Evolutionary conservation across 371 early-diverging fungal species (phyloP), one percentile per base, ranked within the genome.

Genomic region (Rhizopus arrhizus): DNA sequence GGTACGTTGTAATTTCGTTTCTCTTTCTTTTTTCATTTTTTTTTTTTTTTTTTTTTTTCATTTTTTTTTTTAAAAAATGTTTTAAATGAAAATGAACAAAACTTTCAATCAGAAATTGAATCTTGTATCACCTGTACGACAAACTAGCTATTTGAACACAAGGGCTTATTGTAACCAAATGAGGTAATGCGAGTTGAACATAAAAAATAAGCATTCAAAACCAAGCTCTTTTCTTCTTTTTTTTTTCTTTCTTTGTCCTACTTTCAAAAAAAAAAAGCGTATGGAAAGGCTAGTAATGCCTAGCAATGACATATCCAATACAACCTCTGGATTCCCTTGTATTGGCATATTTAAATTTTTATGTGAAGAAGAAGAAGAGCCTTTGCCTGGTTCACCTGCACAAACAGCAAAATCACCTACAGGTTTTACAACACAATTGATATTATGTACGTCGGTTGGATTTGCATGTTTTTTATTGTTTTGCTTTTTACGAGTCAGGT

Each of bases 371-470:
- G 69, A 70, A 22, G 69, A 73, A 57, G 56, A 75, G 35, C 79
- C 79, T 9, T 36, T 70, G 29, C 80, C 77, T 13, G 80, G 80
- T 7, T 71, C 75, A 11, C 80, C 80, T 41, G 61, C 72, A 2
- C 72, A 71, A 61, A 69, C 62, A 43, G 65, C 80, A 0, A 80
- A 80, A 62, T 69, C 69, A 10, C 69, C 75, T 8, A 80, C 80
- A 7, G 80, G 80, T 57, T 55, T 80, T n/a, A 58, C 62, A 43
- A 73, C 75, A 31, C 80, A 80, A 42, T 69, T 80, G 11, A 59
- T 74, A 12, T 68, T 80, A 32, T 80, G 80, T 59, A 69, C 71
- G 45, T 56, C 66, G 11, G 75, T 75, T 29, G 80, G 80, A n/a
- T 33, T 60, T 6, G 40, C 73, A n/a, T 76, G 80, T 46, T 77